Percentiles rank a stretch among this genome's conserved stretches.
Conservation (phyloP, 352 stramenopile genomes). For the Globisporangium cystogenes region DNA sequence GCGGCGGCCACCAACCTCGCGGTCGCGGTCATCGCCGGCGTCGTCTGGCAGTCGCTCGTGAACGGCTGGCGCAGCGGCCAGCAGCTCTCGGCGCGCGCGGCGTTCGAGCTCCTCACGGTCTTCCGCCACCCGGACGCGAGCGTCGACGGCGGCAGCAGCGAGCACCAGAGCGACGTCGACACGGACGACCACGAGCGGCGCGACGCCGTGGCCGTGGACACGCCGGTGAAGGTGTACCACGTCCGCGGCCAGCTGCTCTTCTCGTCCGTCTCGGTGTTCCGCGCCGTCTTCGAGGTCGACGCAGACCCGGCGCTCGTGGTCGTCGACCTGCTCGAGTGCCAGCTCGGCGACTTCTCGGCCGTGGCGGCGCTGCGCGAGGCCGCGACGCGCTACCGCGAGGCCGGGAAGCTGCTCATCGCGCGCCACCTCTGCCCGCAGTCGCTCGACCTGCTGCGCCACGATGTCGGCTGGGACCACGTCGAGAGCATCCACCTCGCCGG, state of each 20-base stretch:
- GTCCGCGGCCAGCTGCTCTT: constrained; percentile 76
- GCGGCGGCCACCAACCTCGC: constrained; percentile 84
- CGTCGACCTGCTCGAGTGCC: constrained; percentile 66
- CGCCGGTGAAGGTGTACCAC: constrained; percentile 74
- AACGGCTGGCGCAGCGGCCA: constrained; percentile 75
- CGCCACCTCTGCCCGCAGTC: constrained; percentile 56
- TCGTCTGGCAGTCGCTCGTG: constrained; percentile 79
- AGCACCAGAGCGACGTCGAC: constrained; percentile 28
- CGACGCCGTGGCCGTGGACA: constrained; percentile 12
- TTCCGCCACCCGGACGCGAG: constrained; percentile 13
- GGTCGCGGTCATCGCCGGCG: constrained; percentile 79
- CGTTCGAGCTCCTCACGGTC: constrained; percentile 27
- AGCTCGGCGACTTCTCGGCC: constrained; percentile 83
- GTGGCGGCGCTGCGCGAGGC: constrained; percentile 74
- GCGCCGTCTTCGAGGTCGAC: constrained; percentile 66
- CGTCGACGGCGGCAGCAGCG: constrained; percentile 4
- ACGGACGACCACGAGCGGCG: constrained; percentile 22
- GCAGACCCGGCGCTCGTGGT: constrained; percentile 63
- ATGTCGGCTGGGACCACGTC: constrained; percentile 44
- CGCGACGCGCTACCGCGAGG: constrained; percentile 60
- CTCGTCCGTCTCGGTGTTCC: constrained; percentile 70
- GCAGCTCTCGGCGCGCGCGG: constrained; percentile 30
- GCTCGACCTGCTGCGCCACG: constrained; percentile 45
- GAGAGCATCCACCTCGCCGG: constrained; percentile 25
- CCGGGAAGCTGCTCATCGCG: constrained; percentile 67